Conservation (phyloP, 768 basidiomycete species). For the Dioszegia aurantiaca region DNA sequence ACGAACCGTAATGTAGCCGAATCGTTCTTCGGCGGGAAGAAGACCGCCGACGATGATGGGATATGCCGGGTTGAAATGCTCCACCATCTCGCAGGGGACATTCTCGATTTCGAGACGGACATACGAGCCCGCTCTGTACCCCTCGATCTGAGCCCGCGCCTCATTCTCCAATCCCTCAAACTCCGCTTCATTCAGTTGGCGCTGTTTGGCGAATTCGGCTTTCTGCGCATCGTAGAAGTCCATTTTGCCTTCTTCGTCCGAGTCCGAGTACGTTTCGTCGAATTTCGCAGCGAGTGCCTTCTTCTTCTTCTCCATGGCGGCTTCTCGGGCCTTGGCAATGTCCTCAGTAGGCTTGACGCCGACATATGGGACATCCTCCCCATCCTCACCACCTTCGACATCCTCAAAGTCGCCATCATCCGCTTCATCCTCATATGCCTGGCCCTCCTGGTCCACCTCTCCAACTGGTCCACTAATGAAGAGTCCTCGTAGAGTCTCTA, state of each 20-base stretch:
- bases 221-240: constrained; percentile 92
- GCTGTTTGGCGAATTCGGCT: constrained; percentile 82
- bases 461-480: constrained; percentile 75
- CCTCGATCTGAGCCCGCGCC: constrained; percentile 78
- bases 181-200: constrained; percentile 76
- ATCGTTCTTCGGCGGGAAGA: constrained; percentile 80
- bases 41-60: constrained; percentile 92
- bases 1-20: constrained; percentile 90
- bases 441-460: constrained; percentile 40
- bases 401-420: constrained; percentile 50
- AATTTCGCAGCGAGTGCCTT: constrained; percentile 89
- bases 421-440: constrained; percentile 51
- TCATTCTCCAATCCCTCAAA: constrained; percentile 75
- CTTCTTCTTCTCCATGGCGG: constrained; percentile 75
- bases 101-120: constrained; percentile 81
- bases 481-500: constrained; percentile 78
- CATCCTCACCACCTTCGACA: constrained; percentile 52
- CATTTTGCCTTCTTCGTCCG: constrained; percentile 57
- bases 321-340: constrained; percentile 48
- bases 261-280: constrained; percentile 87
- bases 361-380: constrained; percentile 53
- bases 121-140: constrained; percentile 83
- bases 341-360: constrained; percentile 51
- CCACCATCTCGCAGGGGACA: constrained; percentile 87
- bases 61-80: constrained; percentile 85